phyloP scores from a whole-genome alignment of 441 rosid species.

The Melastoma candidum region DNA sequence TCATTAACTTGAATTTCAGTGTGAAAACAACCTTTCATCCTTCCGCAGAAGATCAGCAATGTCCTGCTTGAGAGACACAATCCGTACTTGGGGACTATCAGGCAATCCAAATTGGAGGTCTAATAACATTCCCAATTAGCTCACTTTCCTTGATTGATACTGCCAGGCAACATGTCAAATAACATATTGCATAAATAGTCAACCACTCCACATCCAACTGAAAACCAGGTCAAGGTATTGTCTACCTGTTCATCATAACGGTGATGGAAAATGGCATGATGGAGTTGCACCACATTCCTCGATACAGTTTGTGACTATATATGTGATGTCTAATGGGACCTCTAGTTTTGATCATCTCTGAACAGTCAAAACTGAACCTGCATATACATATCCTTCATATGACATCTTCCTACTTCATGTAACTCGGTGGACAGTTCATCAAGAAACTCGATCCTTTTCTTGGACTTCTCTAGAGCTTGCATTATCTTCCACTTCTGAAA shows the following conservation, averaged over 20 bases:
- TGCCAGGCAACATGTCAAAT: conserved; percentile 39
- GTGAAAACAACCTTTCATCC: conserved; percentile 10
- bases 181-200: too few species aligned
- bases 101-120: conserved; percentile 42
- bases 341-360: too few species aligned
- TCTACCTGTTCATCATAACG: too few species aligned
- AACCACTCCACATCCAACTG: too few species aligned
- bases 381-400: too few species aligned
- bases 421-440: conserved; percentile 62
- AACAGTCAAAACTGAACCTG: too few species aligned
- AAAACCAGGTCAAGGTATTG: too few species aligned
- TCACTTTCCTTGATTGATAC: conserved; percentile 66
- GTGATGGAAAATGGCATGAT: too few species aligned
- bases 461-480: conserved; percentile 69
- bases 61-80: conserved; percentile 46
- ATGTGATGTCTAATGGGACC: too few species aligned
- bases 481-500: conserved; percentile 75
- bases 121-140: conserved; percentile 53
- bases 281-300: too few species aligned
- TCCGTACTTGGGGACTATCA: conserved; percentile 39
- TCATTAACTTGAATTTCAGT: conserved; percentile 4
- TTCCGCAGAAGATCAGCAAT: conserved; percentile 16
- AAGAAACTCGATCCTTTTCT: conserved; percentile 56
- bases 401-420: conserved; percentile 37
- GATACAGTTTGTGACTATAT: too few species aligned